Evolutionary conservation across 2,329 filamentous ascomycete species (phyloP).

Genomic region (Colletotrichum scovillei): DNA sequence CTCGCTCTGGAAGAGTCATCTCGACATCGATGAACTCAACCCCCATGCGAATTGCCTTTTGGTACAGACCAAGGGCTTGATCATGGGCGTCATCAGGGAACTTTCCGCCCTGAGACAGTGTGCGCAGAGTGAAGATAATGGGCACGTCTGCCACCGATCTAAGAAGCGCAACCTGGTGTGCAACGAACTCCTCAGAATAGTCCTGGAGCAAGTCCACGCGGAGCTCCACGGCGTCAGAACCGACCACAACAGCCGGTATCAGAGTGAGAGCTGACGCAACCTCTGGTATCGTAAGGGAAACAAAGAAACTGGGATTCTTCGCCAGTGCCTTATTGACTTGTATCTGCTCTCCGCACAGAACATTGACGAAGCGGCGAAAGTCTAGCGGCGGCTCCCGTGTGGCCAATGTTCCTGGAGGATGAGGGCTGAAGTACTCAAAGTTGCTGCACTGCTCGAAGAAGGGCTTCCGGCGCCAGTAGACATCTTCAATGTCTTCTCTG

Average conservation of each 20-base stretch:
- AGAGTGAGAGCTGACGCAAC: conserved; percentile 71
- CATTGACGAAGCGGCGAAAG: conserved; percentile 75
- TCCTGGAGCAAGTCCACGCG: conserved; percentile 92
- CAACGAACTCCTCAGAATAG: conserved; percentile 79
- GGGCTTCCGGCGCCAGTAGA: conserved; percentile 88
- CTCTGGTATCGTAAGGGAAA: conserved; percentile 87
- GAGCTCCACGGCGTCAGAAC: conserved; percentile 92
- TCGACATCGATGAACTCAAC: conserved; percentile 95
- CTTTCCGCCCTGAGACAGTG: conserved; percentile 84
- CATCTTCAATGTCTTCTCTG: conserved; percentile 89
- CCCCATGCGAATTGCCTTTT: conserved; percentile 81
- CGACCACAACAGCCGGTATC: conserved; percentile 80
- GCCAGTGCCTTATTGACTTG: conserved; percentile 24
- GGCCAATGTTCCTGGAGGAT: conserved; percentile 45
- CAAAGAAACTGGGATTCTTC: conserved; percentile 88
- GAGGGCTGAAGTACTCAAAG: conserved; percentile 89
- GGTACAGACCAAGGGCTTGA: conserved; percentile 81
- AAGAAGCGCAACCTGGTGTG: conserved; percentile 83
- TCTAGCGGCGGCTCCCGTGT: conserved; percentile 52
- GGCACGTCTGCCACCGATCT: conserved; percentile 79
- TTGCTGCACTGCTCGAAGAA: conserved; percentile 97
- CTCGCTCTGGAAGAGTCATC: conserved; percentile 83
- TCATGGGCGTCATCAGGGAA: conserved; percentile 83
- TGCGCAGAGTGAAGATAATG: conserved; percentile 92
- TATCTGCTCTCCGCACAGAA: conserved; percentile 48